Base-by-base conservation (phyloP, 1,139 yeast species). In the Citeromyces hawaiiensis region DNA sequence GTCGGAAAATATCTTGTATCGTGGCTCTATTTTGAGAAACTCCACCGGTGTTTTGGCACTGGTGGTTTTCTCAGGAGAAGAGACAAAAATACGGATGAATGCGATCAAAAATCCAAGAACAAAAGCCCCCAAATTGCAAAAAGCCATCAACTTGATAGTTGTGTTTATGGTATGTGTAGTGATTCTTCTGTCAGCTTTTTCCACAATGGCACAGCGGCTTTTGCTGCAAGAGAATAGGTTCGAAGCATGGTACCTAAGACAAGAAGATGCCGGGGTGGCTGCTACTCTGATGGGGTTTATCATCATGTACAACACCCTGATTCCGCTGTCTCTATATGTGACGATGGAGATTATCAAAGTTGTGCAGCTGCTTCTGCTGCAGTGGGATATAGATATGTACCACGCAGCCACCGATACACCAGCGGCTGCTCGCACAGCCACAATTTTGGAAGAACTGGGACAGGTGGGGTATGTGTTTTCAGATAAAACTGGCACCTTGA, bases 401-500 rank as follows among this genome's bases (percentile, higher is more conserved):
- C 87, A 91, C 55, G 70, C 65, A 15, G 82, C 75, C 35, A 70
- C 87, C 4, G 76, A 91, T 52, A 91, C 96, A 0, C 96, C 96
- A 0, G 93, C 95, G 36, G 95, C 83, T 51, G 94, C 96, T 0
- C 80, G 88, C 52, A 88, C 98, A 0, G 95, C 97, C 0, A 85
- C 97, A 0, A 87, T 91, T 48, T 70, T 91, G 48, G 99, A 93
- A 55, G 98, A 93, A 58, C 65, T 93, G 49, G 99, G 99, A 3
- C 99, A 93, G 56, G 97, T 93, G 0, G 80, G 94, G 40, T 88
- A 88, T 52, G 72, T 93, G 4, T 93, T 93, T 56, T 83, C 95
- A 47, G 99, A 93, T 57, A 93, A 93, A 57, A 93, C 98, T 0
- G 99, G 99, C 10, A 93, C 98, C 0, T 68, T 93, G 44, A 93